Evolutionary conservation across 805 yeast species (phyloP).

Genomic region (Ogataea corticis): DNA sequence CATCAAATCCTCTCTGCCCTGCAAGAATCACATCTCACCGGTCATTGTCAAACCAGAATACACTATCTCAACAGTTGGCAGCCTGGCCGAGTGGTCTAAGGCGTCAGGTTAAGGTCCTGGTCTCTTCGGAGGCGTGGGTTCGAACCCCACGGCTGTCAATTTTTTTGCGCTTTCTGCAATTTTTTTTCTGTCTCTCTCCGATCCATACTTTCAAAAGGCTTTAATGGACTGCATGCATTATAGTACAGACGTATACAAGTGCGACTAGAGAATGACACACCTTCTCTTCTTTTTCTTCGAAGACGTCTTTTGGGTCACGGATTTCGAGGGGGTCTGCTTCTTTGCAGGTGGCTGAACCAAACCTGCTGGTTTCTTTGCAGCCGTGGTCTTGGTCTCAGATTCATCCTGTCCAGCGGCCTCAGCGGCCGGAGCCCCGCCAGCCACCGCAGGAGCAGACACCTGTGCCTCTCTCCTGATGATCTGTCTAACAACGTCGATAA

Average conservation of each 20-base stretch:
- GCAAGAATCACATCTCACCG: too few relatives aligned
- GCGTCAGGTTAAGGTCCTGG: conserved; percentile 58
- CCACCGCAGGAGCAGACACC: conserved; percentile 12
- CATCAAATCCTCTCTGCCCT: too few relatives aligned
- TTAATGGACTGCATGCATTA: neutral
- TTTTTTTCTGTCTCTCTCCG: conserved; percentile 3
- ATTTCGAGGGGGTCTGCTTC: neutral
- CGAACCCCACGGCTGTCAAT: conserved; percentile 81
- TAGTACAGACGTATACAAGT: neutral
- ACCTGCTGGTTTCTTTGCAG: conserved; percentile 7
- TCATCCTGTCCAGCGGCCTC: conserved; percentile 10
- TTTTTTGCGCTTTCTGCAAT: conserved; percentile 23
- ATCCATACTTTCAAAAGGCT: too few relatives aligned
- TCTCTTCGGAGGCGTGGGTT: conserved; percentile 87
- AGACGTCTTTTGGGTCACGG: conserved; percentile 3
- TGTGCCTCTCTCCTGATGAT: conserved; percentile 73
- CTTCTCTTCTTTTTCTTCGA: conserved; percentile 20
- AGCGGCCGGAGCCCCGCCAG: conserved; percentile 1
- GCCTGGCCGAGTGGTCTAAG: conserved; percentile 46
- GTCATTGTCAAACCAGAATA: too few relatives aligned
- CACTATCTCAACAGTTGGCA: conserved; percentile 28
- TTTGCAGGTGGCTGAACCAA: conserved; percentile 4
- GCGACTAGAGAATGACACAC: conserved; percentile 20
- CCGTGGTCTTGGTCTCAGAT: conserved; percentile 5
- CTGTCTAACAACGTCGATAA: conserved; percentile 84